Percentiles rank a stretch among this genome's conserved stretches.
Evolutionary conservation across 257 asterid genomes (phyloP).

Genomic region (Solanum peruvianum): DNA sequence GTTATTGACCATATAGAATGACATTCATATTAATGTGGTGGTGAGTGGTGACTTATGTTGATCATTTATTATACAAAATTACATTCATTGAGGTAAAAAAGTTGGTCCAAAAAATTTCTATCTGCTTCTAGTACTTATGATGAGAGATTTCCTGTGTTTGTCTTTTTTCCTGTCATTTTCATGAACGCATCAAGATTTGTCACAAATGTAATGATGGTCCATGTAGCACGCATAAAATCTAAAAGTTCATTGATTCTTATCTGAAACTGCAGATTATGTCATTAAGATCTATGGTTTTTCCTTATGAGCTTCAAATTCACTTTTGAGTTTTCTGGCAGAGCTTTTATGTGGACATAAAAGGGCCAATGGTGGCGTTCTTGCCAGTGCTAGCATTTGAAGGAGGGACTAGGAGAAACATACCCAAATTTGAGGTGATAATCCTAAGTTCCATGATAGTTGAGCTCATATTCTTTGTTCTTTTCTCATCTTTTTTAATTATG

Average conservation of each 20-base stretch:
- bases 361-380: constrained; percentile 65
- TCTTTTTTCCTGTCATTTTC: not conserved
- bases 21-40: not conserved
- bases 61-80: not conserved
- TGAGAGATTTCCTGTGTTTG: not conserved
- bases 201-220: not conserved
- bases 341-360: constrained; percentile 83
- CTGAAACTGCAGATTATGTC: not conserved
- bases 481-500: not conserved
- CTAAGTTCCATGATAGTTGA: not conserved
- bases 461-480: not conserved
- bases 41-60: not conserved
- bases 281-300: not conserved
- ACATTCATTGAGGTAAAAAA: not conserved
- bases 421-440: constrained; percentile 68
- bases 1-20: not conserved
- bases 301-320: not conserved
- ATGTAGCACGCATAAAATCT: not conserved
- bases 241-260: not conserved
- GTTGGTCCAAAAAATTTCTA: not conserved
- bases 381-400: constrained; percentile 98
- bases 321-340: constrained; percentile 31
- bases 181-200: not conserved
- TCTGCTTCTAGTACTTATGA: not conserved
- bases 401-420: constrained; percentile 91